Evolutionary conservation across 768 basidiomycete species (phyloP).

Genomic region (Podaxis mareebaensis): DNA sequence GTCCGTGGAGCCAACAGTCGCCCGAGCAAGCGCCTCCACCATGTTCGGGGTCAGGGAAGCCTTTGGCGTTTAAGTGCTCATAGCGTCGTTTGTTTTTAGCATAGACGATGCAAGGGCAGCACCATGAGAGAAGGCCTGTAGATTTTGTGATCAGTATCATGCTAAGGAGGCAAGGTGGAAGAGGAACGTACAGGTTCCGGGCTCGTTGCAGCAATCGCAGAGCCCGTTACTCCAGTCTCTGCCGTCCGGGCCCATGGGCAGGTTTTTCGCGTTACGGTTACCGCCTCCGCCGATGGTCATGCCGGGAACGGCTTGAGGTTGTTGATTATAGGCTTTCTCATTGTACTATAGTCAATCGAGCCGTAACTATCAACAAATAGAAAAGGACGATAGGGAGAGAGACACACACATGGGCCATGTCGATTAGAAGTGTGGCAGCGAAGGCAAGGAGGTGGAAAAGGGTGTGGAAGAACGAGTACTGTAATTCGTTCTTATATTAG

Average conservation of each 20-base stretch:
- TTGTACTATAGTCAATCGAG: background rate
- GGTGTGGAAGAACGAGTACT: background rate
- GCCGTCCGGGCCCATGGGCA: conserved; percentile 32
- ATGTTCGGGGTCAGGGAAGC: conserved; percentile 37
- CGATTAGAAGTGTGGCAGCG: background rate
- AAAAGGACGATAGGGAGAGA: background rate
- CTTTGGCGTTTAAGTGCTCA: conserved; percentile 36
- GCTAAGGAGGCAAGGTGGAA: background rate
- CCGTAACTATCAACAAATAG: background rate
- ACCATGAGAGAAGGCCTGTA: conserved; percentile 37
- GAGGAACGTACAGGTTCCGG: conserved; percentile 31
- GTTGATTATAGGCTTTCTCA: conserved; percentile 2
- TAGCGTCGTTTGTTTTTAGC: conserved; percentile 40
- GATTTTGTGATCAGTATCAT: background rate
- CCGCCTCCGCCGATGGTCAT: conserved; percentile 32
- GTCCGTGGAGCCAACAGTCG: conserved; percentile 40
- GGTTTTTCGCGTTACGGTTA: conserved; percentile 36
- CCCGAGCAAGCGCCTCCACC: conserved; percentile 31
- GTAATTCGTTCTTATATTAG: background rate
- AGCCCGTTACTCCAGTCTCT: conserved; percentile 38
- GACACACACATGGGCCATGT: background rate
- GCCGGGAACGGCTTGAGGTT: conserved; percentile 15
- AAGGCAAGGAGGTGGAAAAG: background rate
- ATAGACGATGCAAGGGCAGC: conserved; percentile 44
- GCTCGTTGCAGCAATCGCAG: conserved; percentile 31